phyloP scores from a whole-genome alignment of 768 basidiomycete species.

The Suillus bovinus region DNA sequence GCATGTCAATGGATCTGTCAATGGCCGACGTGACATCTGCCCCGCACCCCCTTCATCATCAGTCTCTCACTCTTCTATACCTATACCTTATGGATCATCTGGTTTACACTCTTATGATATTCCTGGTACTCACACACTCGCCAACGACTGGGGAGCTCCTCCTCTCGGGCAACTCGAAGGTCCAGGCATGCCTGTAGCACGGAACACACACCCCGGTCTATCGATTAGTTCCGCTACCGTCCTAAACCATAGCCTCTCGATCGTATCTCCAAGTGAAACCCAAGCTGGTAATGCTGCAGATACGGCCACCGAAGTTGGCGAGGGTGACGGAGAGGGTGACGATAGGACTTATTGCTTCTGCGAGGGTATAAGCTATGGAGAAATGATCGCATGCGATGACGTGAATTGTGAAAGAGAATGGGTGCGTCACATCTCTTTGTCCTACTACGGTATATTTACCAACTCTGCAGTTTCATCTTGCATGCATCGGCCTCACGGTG shows the following conservation, averaged over 20 bases:
- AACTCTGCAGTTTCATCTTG: slow-evolving; percentile 69
- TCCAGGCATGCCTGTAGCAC: slow-evolving; percentile 73
- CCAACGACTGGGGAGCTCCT: slow-evolving; percentile 50
- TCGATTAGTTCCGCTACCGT: slow-evolving; percentile 26
- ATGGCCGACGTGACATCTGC: slow-evolving; percentile 43
- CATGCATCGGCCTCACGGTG: slow-evolving; percentile 65
- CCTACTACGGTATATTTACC: slow-evolving; percentile 13
- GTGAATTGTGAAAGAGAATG: slow-evolving; percentile 81
- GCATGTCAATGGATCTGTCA: slow-evolving; percentile 38
- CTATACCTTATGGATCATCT: slow-evolving; percentile 40
- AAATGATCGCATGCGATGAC: slow-evolving; percentile 95
- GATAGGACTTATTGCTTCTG: slow-evolving; percentile 84
- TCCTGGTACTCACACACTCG: slow-evolving; percentile 34
- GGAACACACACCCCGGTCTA: slow-evolving; percentile 34
- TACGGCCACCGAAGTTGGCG: slow-evolving; percentile 45
- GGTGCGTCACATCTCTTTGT: slow-evolving; percentile 50
- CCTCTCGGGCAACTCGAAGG: slow-evolving; percentile 65
- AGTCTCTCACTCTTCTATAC: slow-evolving; percentile 54
- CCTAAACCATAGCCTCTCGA: slow-evolving; percentile 24
- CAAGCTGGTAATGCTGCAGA: slow-evolving; percentile 38
- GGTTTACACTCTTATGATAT: slow-evolving; percentile 43
- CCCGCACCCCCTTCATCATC: slow-evolving; percentile 52
- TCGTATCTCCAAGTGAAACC: slow-evolving; percentile 32
- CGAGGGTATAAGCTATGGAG: slow-evolving; percentile 80
- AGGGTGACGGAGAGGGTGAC: slow-evolving; percentile 55